These are phyloP conservation scores for Verticillium albo-atrum DNA, from an alignment of 2,329 filamentous ascomycete species.

Conservation along the genomic window DNA sequence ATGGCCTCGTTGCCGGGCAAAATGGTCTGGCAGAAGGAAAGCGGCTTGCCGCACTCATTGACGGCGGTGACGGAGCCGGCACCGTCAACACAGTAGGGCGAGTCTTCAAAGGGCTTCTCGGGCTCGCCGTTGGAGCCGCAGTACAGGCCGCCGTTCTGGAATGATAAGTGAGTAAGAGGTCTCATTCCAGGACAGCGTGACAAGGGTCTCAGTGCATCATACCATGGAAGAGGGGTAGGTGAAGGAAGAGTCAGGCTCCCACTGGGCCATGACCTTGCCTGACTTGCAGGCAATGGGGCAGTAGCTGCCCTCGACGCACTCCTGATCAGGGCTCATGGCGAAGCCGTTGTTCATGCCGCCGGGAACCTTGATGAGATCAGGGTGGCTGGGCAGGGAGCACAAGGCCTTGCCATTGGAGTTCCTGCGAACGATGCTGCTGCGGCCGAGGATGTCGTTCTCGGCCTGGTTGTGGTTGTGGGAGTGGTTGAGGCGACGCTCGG, in stretches of 20 bases:
- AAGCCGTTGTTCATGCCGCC: conserved; percentile 64
- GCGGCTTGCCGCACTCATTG: conserved; percentile 58
- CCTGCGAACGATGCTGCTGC: conserved; percentile 18
- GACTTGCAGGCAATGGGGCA: conserved; percentile 75
- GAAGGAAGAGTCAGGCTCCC: conserved; percentile 69
- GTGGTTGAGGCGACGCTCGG: conserved; percentile 24
- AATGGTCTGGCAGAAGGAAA: conserved; percentile 68
- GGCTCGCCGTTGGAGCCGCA: conserved; percentile 64
- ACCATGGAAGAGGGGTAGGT: conserved; percentile 69
- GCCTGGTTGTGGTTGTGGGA: conserved; percentile 26
- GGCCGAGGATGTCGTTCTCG: conserved; percentile 4
- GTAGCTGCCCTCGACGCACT: conserved; percentile 62
- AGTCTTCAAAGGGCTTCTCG: conserved; percentile 62
- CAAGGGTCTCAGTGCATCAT: conserved; percentile 1
- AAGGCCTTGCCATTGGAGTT: conserved; percentile 21
- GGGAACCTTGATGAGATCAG: conserved; percentile 64
- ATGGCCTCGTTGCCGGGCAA: conserved; percentile 77
- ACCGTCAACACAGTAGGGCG: conserved; percentile 67
- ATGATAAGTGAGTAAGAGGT: background rate
- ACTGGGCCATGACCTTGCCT: conserved; percentile 74
- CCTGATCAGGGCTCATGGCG: conserved; percentile 73
- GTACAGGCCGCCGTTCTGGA: conserved; percentile 67
- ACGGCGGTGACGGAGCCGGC: conserved; percentile 60
- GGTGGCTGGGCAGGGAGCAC: conserved; percentile 63
- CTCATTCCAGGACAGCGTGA: conserved; percentile 1